Evolutionary conservation across 2,329 filamentous ascomycete species (phyloP).

Genomic region (Stachybotrys echinatus): DNA sequence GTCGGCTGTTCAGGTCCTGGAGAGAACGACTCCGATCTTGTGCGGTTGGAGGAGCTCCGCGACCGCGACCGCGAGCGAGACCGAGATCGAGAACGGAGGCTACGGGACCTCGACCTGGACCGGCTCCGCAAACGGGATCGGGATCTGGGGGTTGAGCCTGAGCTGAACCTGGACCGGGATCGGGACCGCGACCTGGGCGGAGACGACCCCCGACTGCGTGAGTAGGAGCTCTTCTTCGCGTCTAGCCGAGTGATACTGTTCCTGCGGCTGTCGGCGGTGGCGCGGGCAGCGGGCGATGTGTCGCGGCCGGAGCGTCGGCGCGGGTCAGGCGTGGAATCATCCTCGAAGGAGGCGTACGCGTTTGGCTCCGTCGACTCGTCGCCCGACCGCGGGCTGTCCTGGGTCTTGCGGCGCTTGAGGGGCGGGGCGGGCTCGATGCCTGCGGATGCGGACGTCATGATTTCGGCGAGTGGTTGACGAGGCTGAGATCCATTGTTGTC

Average conservation of each 20-base stretch:
- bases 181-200: conserved; percentile 24
- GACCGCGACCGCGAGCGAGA: conserved; percentile 23
- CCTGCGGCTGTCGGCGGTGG: conserved; percentile 15
- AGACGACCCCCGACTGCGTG: conserved; percentile 21
- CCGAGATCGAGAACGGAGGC: conserved; percentile 12
- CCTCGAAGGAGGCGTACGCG: too few relatives aligned
- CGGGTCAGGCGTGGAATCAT: not conserved
- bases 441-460: conserved; percentile 16
- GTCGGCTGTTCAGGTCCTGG: conserved; percentile 21
- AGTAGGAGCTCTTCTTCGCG: conserved; percentile 17
- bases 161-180: conserved; percentile 27
- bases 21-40: conserved; percentile 21
- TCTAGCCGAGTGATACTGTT: conserved; percentile 12
- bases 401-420: conserved; percentile 27
- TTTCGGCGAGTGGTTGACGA: conserved; percentile 2
- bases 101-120: conserved; percentile 19
- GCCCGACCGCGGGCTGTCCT: conserved; percentile 13
- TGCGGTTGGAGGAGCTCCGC: conserved; percentile 22
- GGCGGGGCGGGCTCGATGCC: conserved; percentile 15
- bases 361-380: too few relatives aligned
- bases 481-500: conserved; percentile 7
- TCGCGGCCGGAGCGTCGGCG: not conserved
- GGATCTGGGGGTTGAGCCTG: conserved; percentile 23
- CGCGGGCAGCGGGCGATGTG: conserved; percentile 11
- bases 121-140: conserved; percentile 22